Conservation (phyloP, 1,139 yeast species). For the Suhomyces choctaworum region DNA sequence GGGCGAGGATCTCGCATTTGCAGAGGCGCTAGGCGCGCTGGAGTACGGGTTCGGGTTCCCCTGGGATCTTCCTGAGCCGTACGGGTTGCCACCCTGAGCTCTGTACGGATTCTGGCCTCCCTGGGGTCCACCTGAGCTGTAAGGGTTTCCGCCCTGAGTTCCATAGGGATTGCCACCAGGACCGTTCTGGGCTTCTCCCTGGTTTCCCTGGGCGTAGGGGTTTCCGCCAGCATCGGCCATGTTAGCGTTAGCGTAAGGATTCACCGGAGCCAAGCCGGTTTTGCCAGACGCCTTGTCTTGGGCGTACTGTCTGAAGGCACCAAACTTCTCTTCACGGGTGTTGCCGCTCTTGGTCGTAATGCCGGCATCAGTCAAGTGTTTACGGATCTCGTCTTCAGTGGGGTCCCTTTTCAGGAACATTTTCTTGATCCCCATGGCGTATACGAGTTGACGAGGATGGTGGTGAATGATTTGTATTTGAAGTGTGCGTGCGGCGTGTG, state of each 20-base stretch:
- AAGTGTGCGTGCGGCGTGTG: slow-evolving; percentile 3
- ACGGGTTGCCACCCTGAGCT: slow-evolving; percentile 1
- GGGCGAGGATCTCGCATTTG: slow-evolving; percentile 6
- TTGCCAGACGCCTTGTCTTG: slow-evolving; percentile 43
- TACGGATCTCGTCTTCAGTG: slow-evolving; percentile 55
- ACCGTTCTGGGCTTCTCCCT: slow-evolving; percentile 1
- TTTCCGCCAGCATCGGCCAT: slow-evolving; percentile 8
- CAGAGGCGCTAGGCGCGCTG: slow-evolving; percentile 7
- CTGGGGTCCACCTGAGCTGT: slow-evolving; percentile 10
- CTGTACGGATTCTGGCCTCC: slow-evolving; percentile 18
- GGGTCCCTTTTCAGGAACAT: slow-evolving; percentile 64
- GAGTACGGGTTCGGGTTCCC: not conserved
- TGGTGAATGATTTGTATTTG: slow-evolving; percentile 1
- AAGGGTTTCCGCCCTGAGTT: slow-evolving; percentile 11
- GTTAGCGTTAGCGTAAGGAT: slow-evolving; percentile 41
- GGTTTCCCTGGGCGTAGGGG: slow-evolving; percentile 7
- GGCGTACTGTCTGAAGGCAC: slow-evolving; percentile 65
- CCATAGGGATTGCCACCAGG: slow-evolving; percentile 8
- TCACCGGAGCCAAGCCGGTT: slow-evolving; percentile 49
- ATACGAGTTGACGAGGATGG: not conserved
- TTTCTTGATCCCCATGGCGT: slow-evolving; percentile 48
- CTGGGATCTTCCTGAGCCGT: not conserved
- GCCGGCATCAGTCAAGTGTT: slow-evolving; percentile 53
- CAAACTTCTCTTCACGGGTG: slow-evolving; percentile 55
- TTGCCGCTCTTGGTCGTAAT: slow-evolving; percentile 44